phyloP scores from a whole-genome alignment of 2,329 filamentous ascomycete genomes.

The Thelonectria discophora region DNA sequence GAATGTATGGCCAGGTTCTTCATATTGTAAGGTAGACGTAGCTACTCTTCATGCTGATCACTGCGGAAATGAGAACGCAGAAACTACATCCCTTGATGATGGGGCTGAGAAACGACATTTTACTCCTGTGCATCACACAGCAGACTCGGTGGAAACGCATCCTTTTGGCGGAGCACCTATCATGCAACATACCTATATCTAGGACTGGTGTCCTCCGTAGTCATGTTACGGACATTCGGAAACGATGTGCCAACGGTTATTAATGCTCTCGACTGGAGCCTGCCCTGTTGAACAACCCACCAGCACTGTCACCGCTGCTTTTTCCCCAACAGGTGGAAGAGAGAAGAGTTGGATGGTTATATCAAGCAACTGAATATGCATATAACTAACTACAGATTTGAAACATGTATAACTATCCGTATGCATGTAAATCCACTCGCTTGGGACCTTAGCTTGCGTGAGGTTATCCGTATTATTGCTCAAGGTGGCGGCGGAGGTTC shows the following conservation, averaged over 20 bases:
- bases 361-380: too few relatives aligned
- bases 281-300: background rate
- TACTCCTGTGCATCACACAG: background rate
- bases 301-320: background rate
- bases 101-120: background rate
- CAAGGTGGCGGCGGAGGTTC: too few relatives aligned
- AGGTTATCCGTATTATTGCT: too few relatives aligned
- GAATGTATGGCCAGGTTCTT: background rate
- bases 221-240: background rate
- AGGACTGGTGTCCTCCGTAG: background rate
- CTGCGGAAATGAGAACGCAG: background rate
- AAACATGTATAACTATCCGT: too few relatives aligned
- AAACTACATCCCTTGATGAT: background rate
- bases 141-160: background rate
- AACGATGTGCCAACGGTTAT: background rate
- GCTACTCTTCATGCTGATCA: background rate
- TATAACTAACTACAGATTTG: too few relatives aligned
- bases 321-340: background rate
- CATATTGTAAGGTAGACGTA: background rate
- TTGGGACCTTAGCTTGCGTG: too few relatives aligned
- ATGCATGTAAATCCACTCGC: too few relatives aligned
- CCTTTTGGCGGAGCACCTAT: background rate
- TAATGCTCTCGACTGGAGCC: background rate
- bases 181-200: background rate
- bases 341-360: background rate